phyloP scores from a whole-genome alignment of 495 filamentous ascomycete genomes.

The Collariella sp. region DNA sequence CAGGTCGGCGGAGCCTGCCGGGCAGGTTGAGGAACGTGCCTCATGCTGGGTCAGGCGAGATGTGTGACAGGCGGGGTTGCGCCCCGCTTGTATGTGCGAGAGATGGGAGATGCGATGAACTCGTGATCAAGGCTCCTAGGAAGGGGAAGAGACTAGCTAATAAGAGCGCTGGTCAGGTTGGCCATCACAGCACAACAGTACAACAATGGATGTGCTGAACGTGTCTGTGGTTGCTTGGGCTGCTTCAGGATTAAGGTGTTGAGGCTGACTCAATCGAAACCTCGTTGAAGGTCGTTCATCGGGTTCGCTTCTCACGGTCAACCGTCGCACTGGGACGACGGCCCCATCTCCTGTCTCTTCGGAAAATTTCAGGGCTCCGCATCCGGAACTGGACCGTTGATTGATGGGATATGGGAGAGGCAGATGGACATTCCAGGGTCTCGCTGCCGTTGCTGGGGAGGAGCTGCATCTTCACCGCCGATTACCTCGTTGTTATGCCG shows the following conservation, averaged over 20 bases:
- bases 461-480: slow-evolving; percentile 9
- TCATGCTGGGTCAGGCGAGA: background rate
- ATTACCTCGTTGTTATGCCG: background rate
- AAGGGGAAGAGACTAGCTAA: background rate
- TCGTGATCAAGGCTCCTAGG: background rate
- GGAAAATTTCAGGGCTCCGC: background rate
- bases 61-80: background rate
- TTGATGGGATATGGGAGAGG: background rate
- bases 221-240: background rate
- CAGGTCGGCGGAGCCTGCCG: background rate
- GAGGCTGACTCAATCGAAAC: slow-evolving; percentile 1
- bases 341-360: background rate
- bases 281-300: no score
- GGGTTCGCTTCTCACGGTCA: no score
- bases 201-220: background rate
- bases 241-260: background rate
- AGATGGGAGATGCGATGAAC: background rate
- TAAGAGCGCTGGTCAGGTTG: background rate
- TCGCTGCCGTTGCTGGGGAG: background rate
- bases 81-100: background rate
- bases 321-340: background rate
- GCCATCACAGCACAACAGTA: slow-evolving; percentile 1
- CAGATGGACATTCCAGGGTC: background rate
- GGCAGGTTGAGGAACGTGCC: background rate
- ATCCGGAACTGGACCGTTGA: background rate